Base-by-base conservation (phyloP, 768 basidiomycete genomes). In the Scleroderma citrinum region DNA sequence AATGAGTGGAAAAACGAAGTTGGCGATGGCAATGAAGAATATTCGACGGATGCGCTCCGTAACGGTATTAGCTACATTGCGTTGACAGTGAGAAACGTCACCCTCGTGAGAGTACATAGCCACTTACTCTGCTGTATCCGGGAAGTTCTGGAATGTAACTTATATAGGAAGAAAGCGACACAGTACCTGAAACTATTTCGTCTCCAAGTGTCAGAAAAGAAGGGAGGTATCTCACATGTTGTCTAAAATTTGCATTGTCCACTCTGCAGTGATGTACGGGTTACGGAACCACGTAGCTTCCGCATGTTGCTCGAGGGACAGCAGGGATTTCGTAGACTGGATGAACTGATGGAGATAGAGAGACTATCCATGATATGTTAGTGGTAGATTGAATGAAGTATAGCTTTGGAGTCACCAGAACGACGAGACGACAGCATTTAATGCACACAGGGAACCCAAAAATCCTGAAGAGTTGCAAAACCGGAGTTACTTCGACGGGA, bases 1-100 rank as follows among this genome's bases (percentile, higher is more conserved):
- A 20, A 70, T 47, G 16, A 63, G 59, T 16, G 71, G 72, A 50
- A 72, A 66, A 34, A 72, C 59, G 55, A 71, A 72, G 51, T 70
- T 71, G 2, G 65, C 59, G 10, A 63, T 46, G 0, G 69, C 63
- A 46, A 72, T 68, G 26, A 60, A 60, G 54, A 71, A 70, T 10
- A 71, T 53, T 23, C 55, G 62, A 12, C 57, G 62, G 36, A 71
- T 38, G 21, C 64, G 60, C 1, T 56, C 46, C 21, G 59, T 47
- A 17, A 62, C 41, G 38, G 46, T 54, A 35, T 56, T 58, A 61
- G 44, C 47, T 34, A 16, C 7, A 17, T n/a, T 19, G 5, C 23
- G 39, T n/a, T 13, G 47, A 42, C n/a, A 23, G 8, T 42, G 14
- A 32, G 20, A 36, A 30, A 45, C 17, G 21, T 11, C 14, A 4